These are phyloP conservation scores for Metschnikowia gelsemii DNA, from an alignment of 805 yeast genomes.

Conservation along the genomic window DNA sequence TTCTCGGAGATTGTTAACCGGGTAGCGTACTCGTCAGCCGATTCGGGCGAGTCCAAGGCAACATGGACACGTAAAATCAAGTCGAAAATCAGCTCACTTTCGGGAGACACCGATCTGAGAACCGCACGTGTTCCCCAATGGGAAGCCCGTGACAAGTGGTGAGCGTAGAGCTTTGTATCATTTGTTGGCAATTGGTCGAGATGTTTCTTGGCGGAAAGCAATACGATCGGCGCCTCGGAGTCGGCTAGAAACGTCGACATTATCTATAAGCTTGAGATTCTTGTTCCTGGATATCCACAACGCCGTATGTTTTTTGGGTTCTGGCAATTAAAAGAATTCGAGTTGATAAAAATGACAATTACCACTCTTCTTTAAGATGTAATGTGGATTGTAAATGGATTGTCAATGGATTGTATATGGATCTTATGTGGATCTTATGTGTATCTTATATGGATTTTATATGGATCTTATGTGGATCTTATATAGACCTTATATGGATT, in stretches of 20 bases:
- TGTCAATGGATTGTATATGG: no score
- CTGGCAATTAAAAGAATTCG: background rate
- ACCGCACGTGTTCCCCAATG: slow-evolving; percentile 82
- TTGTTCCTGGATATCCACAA: background rate
- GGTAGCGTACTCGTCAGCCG: slow-evolving; percentile 40
- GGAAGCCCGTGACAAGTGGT: slow-evolving; percentile 77
- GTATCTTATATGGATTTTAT: no score
- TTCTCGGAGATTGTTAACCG: slow-evolving; percentile 30
- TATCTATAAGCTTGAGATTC: no score
- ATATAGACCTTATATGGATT: no score
- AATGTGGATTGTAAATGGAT: no score
- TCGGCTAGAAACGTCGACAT: slow-evolving; percentile 33
- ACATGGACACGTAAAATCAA: slow-evolving; percentile 60
- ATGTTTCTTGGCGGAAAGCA: slow-evolving; percentile 62
- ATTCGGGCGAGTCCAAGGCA: slow-evolving; percentile 44
- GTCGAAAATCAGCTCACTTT: slow-evolving; percentile 73
- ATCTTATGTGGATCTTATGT: no score
- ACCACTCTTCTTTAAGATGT: no score
- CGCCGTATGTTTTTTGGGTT: background rate
- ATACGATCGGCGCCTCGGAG: slow-evolving; percentile 43
- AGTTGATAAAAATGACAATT: no score
- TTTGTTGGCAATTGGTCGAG: slow-evolving; percentile 60
- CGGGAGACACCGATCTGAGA: slow-evolving; percentile 77
- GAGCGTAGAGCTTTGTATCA: slow-evolving; percentile 70
- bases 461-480: no score